Evolutionary conservation across 176 grass and related monocot genomes (phyloP).

Genomic region (Stipa capillata): DNA sequence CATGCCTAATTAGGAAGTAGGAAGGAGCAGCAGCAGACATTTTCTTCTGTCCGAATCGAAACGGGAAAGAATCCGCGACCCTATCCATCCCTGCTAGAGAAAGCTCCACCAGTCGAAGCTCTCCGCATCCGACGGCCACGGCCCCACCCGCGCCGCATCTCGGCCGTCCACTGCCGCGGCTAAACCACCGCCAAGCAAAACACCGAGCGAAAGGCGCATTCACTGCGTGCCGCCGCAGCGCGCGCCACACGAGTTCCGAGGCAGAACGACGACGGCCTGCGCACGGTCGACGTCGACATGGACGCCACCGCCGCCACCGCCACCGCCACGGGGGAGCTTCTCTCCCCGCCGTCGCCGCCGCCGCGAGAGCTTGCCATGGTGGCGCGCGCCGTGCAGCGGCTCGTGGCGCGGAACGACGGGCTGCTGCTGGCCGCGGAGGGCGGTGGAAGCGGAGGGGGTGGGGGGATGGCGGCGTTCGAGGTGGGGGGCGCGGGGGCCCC

Average conservation of each 20-base stretch:
- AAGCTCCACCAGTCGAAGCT: constrained; percentile 13
- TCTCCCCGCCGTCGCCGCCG: neutral
- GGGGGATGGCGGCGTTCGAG: constrained; percentile 51
- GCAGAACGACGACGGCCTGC: neutral
- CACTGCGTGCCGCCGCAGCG: no score
- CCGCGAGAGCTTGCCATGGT: constrained; percentile 45
- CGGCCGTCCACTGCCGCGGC: neutral
- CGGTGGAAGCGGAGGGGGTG: neutral
- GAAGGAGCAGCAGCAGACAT: neutral
- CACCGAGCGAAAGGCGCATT: neutral
- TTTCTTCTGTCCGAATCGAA: neutral
- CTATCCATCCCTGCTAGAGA: neutral
- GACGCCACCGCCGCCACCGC: neutral
- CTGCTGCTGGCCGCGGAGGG: neutral
- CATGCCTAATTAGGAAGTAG: neutral
- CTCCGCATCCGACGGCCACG: constrained; percentile 2
- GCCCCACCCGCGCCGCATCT: neutral
- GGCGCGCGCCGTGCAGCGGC: constrained; percentile 48
- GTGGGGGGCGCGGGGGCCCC: constrained; percentile 30
- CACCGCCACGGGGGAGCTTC: neutral
- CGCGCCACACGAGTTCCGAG: neutral
- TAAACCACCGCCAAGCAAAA: constrained; percentile 6
- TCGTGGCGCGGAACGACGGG: constrained; percentile 70
- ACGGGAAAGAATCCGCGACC: neutral
- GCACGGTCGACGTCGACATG: neutral